Evolutionary conservation across 495 filamentous ascomycete species (phyloP), one percentile per base, ranked within the genome.

Genomic region (Polyplosphaeria fusca): DNA sequence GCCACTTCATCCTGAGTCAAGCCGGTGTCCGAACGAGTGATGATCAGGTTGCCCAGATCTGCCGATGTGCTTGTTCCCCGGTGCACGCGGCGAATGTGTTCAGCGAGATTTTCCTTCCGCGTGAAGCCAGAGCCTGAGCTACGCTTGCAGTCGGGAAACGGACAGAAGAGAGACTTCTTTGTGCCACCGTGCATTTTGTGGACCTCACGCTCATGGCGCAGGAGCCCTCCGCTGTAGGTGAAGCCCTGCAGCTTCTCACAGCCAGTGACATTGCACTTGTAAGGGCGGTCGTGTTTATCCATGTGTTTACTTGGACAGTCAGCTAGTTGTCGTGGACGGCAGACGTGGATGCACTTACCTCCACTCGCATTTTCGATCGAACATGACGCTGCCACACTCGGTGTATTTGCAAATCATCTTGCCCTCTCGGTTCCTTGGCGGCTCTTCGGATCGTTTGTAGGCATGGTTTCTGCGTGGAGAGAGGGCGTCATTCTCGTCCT

Each of bases 251-350:
- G 79, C 60, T 95, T 95, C 58, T 90, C 88, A 68, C 91, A 96
- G 18, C 82, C 83, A 14, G 77, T 76, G 23, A 86, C 81, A 22
- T 71, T 71, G 70, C 91, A 96, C 55, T 88, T 86, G 73, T 95
- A 96, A 0, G 91, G 91, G 16, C 91, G 78, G 51, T 92, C 88
- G 67, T 96, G 91, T 71, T 96, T 96, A 74, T 96, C 91, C 89
- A 94, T 94, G 69, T 96, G 91, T 73, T 95, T 92, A 55, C 90
- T 91, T 57, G 18, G 14, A 7, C 7, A 35, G 7, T 7, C 7
- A 35, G 30, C 14, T 14, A 35, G 30, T 35, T 7, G 7, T 35
- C 7, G 30, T 35, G 7, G 30, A 7, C 14, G 30, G 30, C 7
- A 7, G 30, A 35, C 30, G 30, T 35, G 14, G 30, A 7, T 35